Evolutionary conservation across 129 eudicot genomes (phyloP).

Genomic region (Solidago caesia): DNA sequence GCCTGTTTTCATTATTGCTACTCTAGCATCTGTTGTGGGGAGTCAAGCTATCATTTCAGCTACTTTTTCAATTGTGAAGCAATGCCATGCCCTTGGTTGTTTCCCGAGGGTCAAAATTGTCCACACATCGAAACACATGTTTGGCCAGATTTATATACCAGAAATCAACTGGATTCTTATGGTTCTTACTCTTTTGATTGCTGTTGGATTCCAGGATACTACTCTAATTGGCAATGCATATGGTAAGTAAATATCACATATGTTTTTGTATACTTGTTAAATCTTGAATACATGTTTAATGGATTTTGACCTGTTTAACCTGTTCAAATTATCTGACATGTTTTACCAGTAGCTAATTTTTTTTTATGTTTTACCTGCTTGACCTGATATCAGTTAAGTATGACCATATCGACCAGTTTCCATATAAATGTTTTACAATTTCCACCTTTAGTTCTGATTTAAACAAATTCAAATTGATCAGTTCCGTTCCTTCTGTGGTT

Average conservation of each 20-base stretch:
- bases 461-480: too few species aligned
- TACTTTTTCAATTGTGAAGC: conserved; percentile 88
- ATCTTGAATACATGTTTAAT: neutral
- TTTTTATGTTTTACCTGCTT: conserved; percentile 54
- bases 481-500: too few species aligned
- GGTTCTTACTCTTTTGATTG: conserved; percentile 78
- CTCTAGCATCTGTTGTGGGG: conserved; percentile 87
- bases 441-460: too few species aligned
- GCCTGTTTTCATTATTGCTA: conserved; percentile 85
- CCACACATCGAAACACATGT: conserved; percentile 84
- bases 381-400: too few species aligned
- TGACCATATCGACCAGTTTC: too few species aligned
- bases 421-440: too few species aligned
- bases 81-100: conserved; percentile 95
- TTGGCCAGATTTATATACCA: conserved; percentile 85
- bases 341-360: neutral
- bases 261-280: neutral
- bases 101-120: conserved; percentile 95
- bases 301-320: neutral
- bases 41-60: conserved; percentile 96
- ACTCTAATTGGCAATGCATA: conserved; percentile 85
- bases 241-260: conserved; percentile 42
- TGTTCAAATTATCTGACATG: neutral
- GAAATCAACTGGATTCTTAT: conserved; percentile 96
- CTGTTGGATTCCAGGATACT: conserved; percentile 84